Evolutionary conservation across 345 rosid species (phyloP).

Genomic region (Arabis alpina): DNA sequence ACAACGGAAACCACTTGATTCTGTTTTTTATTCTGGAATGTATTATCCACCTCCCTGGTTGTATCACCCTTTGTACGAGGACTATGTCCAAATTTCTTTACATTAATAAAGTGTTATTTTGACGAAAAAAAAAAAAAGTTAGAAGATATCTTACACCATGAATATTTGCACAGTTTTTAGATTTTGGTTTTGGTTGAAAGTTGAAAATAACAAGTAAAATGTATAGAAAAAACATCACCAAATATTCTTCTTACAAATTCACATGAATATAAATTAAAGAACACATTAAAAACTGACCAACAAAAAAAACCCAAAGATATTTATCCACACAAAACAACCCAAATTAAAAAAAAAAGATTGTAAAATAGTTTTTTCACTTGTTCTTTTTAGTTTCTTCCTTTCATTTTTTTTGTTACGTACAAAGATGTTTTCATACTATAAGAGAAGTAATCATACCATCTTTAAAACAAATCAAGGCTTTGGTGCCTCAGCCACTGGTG

Average conservation of each 20-base stretch:
- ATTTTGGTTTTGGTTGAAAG: constrained; percentile 1
- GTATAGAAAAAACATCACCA: constrained; percentile 22
- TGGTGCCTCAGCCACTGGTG: constrained; percentile 49
- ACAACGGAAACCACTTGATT: too few relatives aligned
- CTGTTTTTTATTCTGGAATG: too few relatives aligned
- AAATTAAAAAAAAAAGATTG: constrained; percentile 45
- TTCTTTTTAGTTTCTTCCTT: constrained; percentile 17
- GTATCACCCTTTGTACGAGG: too few relatives aligned
- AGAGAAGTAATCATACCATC: constrained; percentile 23
- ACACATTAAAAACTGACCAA: constrained; percentile 25
- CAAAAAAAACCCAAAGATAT: constrained; percentile 15
- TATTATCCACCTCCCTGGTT: too few relatives aligned
- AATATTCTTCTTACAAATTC: constrained; percentile 37
- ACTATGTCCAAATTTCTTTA: too few relatives aligned
- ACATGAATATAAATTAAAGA: constrained; percentile 26
- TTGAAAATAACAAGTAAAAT: constrained; percentile 24
- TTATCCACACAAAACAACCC: constrained; percentile 44
- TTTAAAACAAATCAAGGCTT: constrained; percentile 48
- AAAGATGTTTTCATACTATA: constrained; percentile 36
- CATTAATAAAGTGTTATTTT: too few relatives aligned
- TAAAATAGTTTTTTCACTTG: constrained; percentile 31
- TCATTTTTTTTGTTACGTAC: constrained; percentile 34
- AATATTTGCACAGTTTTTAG: too few relatives aligned
- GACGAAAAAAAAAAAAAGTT: too few relatives aligned
- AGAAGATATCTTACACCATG: too few relatives aligned